Evolutionary conservation across 176 grass and related monocot genomes (phyloP).

Genomic region (Cymbopogon citratus): DNA sequence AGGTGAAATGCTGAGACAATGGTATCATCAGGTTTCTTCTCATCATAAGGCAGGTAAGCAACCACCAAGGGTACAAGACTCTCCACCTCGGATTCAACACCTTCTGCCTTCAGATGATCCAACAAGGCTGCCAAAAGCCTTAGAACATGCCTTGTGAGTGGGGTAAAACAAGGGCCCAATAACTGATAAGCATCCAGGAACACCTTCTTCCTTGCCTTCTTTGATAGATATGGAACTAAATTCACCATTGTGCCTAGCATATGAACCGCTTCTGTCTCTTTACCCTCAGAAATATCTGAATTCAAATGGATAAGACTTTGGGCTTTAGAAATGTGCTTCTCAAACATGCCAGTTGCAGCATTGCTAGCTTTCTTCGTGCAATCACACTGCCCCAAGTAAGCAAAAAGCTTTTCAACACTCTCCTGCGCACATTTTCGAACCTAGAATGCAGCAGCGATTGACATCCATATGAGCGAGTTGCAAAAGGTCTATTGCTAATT

Average conservation of each 20-base stretch:
- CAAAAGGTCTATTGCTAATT: neutral
- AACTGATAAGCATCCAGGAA: constrained; percentile 59
- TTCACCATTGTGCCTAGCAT: constrained; percentile 54
- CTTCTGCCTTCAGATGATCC: constrained; percentile 47
- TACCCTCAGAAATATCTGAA: constrained; percentile 33
- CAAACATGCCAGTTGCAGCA: constrained; percentile 51
- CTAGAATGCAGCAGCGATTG: constrained; percentile 33
- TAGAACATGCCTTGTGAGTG: constrained; percentile 57
- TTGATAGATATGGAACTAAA: constrained; percentile 52
- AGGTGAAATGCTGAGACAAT: constrained; percentile 49
- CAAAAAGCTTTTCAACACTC: constrained; percentile 60
- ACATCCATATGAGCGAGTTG: neutral
- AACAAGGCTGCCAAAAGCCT: constrained; percentile 56
- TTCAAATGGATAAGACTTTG: constrained; percentile 29
- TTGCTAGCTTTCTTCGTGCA: constrained; percentile 59
- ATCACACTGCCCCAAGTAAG: constrained; percentile 35
- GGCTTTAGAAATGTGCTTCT: constrained; percentile 54
- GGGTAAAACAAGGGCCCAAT: constrained; percentile 43
- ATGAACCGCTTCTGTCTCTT: constrained; percentile 43
- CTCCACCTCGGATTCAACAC: constrained; percentile 50
- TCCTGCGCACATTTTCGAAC: constrained; percentile 81
- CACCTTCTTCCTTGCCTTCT: constrained; percentile 58
- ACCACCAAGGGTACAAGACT: constrained; percentile 51
- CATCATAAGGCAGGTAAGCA: constrained; percentile 52
- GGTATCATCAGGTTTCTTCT: constrained; percentile 74